Evolutionary conservation across 345 rosid genomes (phyloP), one percentile per base, ranked within the genome.

Genomic region (Iberis pinnata): DNA sequence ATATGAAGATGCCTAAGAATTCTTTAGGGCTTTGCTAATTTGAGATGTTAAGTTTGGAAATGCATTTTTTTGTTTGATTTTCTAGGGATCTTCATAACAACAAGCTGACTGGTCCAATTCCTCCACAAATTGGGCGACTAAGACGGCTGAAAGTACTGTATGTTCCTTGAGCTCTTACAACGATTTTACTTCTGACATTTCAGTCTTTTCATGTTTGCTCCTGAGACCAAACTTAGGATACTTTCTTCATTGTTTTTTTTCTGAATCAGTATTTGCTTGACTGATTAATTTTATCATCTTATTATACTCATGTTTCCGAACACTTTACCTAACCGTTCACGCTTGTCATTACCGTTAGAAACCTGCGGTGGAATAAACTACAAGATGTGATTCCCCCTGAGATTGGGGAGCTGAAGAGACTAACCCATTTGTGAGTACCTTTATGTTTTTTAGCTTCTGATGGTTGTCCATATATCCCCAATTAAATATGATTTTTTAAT

Each of bases 21-120:
- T 42, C 7, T 36, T 4, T 20, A 27, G 50, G 31, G 36, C 9
- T 9, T 41, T 43, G 59, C 12, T 26, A 27, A 11, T 35, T 31
- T 56, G 41, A 25, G 33, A 57, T 27, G 38, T 18, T 32, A 9
- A 9, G 7, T 15, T 10, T 55, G 42, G 26, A 51, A 26, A 16
- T 19, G 24, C 22, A 58, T 39, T 58, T 12, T 43, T 44, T 50
- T 51, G 26, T 50, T 63, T 64, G 20, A 8, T 31, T 12, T 56
- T 49, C 15, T 80, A 88, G 96, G 79, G 98, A 92, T 80, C 84
- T 92, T 17, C 98, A 88, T 69, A 92, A 83, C 73, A 88, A 92
- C 80, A 92, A 88, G 73, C 43, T 92, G 68, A 88, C 96, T 12
- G 98, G 98, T 56, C 95, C 96, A 47, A 84, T 92, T 59, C 98